phyloP scores from a whole-genome alignment of 2,329 filamentous ascomycete species.

The Talaromyces marneffei region DNA sequence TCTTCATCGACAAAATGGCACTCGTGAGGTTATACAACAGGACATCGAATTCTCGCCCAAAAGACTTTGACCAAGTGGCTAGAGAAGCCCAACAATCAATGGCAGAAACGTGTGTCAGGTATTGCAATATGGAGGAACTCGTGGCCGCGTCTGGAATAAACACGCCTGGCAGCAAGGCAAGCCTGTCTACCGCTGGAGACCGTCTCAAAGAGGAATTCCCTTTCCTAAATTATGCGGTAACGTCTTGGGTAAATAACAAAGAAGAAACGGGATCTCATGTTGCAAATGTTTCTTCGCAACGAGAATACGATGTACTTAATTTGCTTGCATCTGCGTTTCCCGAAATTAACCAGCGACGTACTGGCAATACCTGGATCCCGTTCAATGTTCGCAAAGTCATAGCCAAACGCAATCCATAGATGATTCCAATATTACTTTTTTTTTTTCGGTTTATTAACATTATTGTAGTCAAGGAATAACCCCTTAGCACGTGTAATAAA shows the following conservation, averaged over 20 bases:
- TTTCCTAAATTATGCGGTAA: neutral
- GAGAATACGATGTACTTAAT: neutral
- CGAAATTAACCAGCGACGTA: no score
- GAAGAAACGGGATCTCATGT: neutral
- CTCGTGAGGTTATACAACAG: neutral
- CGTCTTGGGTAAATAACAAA: neutral
- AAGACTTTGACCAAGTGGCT: neutral
- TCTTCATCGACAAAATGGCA: neutral
- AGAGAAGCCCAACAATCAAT: neutral
- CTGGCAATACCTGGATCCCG: no score
- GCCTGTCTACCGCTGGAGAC: neutral
- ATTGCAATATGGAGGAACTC: neutral
- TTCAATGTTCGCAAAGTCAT: no score
- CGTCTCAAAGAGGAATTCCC: neutral
- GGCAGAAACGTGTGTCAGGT: neutral
- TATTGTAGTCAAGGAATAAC: neutral
- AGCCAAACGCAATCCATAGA: neutral
- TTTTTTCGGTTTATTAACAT: neutral
- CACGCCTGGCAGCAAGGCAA: no score
- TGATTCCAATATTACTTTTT: neutral
- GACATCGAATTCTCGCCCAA: neutral
- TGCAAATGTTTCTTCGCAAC: neutral
- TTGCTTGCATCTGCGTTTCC: neutral
- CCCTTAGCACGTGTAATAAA: neutral
- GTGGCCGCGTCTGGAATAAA: neutral